These are phyloP conservation scores for Aspergillus phoenicis DNA, from an alignment of 2,329 filamentous ascomycete genomes.

Conservation along the genomic window DNA sequence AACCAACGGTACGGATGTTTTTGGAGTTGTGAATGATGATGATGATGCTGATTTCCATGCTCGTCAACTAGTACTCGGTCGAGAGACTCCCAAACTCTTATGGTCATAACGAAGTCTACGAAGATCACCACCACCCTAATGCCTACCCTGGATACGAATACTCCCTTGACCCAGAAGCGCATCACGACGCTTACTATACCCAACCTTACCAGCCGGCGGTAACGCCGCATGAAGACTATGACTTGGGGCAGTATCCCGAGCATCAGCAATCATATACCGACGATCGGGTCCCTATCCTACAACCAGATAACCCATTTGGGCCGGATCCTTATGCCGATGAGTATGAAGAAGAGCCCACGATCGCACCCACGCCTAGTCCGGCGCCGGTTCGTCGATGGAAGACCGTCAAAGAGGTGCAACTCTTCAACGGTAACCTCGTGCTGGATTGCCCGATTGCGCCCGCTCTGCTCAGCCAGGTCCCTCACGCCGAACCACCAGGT, in stretches of 20 bases:
- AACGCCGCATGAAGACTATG: slow-evolving; percentile 57
- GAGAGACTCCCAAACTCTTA: slow-evolving; percentile 67
- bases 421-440: slow-evolving; percentile 95
- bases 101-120: slow-evolving; percentile 64
- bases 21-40: background rate
- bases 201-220: slow-evolving; percentile 75
- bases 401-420: slow-evolving; percentile 96
- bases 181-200: slow-evolving; percentile 85
- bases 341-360: slow-evolving; percentile 46
- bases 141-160: slow-evolving; percentile 67
- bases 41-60: slow-evolving; percentile 13
- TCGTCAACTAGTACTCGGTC: slow-evolving; percentile 63
- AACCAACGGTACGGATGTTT: slow-evolving; percentile 70
- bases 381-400: slow-evolving; percentile 84
- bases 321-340: slow-evolving; percentile 59
- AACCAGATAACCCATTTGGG: slow-evolving; percentile 63
- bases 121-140: slow-evolving; percentile 55
- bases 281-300: slow-evolving; percentile 74
- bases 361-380: slow-evolving; percentile 51
- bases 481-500: slow-evolving; percentile 75
- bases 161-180: slow-evolving; percentile 76
- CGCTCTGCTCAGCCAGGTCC: slow-evolving; percentile 80
- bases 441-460: slow-evolving; percentile 95
- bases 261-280: slow-evolving; percentile 64
- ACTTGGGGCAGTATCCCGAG: slow-evolving; percentile 57